Conservation (phyloP, 192 early-diverging fungal genomes). For the Endogone sp. region DNA sequence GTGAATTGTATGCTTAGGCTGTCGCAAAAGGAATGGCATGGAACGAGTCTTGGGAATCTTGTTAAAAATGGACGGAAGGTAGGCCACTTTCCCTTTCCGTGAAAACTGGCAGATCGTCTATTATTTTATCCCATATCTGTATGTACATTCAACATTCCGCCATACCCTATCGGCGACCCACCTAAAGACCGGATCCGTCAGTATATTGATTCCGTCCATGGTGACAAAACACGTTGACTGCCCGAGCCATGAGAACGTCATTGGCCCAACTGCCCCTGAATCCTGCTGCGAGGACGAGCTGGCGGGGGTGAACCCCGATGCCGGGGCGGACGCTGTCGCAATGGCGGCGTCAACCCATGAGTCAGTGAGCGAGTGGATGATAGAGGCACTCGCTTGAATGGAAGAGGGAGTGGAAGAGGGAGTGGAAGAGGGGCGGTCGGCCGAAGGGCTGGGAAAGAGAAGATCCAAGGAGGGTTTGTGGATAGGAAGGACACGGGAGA, state of each 20-base stretch:
- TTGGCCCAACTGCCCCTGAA: neutral
- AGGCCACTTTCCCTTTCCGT: too few species aligned
- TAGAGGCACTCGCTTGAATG: neutral
- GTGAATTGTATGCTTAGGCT: too few species aligned
- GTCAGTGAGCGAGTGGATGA: neutral
- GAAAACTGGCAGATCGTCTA: neutral
- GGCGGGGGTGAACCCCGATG: conserved; percentile 23
- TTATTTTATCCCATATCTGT: neutral
- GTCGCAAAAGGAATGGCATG: too few species aligned
- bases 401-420: neutral
- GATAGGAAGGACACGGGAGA: neutral
- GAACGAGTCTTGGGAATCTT: too few species aligned
- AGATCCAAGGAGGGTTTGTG: neutral
- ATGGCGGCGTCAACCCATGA: conserved; percentile 10
- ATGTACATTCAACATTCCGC: too few species aligned
- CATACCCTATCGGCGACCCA: too few species aligned
- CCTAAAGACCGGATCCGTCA: conserved; percentile 53
- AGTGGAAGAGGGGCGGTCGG: neutral
- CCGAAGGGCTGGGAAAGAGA: neutral
- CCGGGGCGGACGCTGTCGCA: conserved; percentile 5
- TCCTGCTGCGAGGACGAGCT: neutral
- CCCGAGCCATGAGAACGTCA: conserved; percentile 3
- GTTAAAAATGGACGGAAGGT: too few species aligned
- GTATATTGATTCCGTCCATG: conserved; percentile 47
- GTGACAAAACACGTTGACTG: conserved; percentile 54